Percentiles rank a stretch among this genome's conserved stretches.
Evolutionary conservation across 2,329 filamentous ascomycete species (phyloP).

Genomic region (Alternaria gaisen): DNA sequence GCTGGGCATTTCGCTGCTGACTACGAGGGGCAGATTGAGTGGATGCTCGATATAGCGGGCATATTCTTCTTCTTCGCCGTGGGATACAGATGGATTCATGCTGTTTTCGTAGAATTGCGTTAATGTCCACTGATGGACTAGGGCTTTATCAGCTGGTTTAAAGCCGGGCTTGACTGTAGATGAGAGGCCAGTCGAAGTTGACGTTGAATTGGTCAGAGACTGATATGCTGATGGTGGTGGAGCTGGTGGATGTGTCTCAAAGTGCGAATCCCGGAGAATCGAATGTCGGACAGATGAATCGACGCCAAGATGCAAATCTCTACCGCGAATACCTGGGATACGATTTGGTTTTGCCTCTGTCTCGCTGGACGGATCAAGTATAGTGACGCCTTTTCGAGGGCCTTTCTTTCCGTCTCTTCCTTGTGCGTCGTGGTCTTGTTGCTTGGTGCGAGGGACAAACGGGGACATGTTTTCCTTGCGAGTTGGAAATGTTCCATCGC

Average conservation of each 20-base stretch:
- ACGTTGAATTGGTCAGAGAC: slow-evolving; percentile 39
- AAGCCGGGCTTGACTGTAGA: slow-evolving; percentile 40
- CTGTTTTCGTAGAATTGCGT: slow-evolving; percentile 86
- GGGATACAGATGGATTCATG: slow-evolving; percentile 81
- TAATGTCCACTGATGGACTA: slow-evolving; percentile 87
- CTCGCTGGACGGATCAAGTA: slow-evolving; percentile 67
- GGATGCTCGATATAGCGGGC: slow-evolving; percentile 87
- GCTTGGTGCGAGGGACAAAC: slow-evolving; percentile 74
- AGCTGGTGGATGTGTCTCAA: slow-evolving; percentile 40
- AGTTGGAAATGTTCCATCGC: slow-evolving; percentile 75
- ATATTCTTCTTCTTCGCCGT: slow-evolving; percentile 84
- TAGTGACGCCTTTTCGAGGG: slow-evolving; percentile 72
- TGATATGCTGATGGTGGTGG: slow-evolving; percentile 33
- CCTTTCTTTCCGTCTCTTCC: slow-evolving; percentile 71
- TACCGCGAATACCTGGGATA: slow-evolving; percentile 30
- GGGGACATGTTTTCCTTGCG: slow-evolving; percentile 85
- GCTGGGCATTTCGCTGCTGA: slow-evolving; percentile 71
- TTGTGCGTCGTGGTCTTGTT: slow-evolving; percentile 56
- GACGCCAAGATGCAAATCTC: slow-evolving; percentile 33
- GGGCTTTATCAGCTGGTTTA: slow-evolving; percentile 76
- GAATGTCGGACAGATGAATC: slow-evolving; percentile 51
- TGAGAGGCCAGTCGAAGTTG: slow-evolving; percentile 39
- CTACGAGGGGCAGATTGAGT: slow-evolving; percentile 83
- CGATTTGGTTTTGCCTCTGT: slow-evolving; percentile 34
- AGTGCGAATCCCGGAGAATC: slow-evolving; percentile 54